Base-by-base conservation (phyloP, 768 basidiomycete genomes). In the Amanita muscaria region DNA sequence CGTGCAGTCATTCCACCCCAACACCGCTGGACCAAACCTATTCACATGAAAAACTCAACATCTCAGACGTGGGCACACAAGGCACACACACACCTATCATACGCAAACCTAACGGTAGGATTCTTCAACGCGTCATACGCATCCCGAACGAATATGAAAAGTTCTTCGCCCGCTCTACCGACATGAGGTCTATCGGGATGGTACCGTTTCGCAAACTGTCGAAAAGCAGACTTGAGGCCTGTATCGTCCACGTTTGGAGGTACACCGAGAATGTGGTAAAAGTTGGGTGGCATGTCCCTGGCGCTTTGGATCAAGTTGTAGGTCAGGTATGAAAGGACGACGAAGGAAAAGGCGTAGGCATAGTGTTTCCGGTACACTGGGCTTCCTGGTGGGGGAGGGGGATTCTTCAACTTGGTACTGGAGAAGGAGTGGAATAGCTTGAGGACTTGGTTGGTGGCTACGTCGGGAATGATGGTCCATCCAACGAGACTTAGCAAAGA, bases 51-150 rank as follows among this genome's bases (percentile, higher is more conserved):
- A 16, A n/a, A 33, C 32, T 25, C 29, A 46, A 15, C 42, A n/a
- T 34, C 11, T 33, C 40, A n/a, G 41, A 42, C 24, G 25, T 4
- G 29, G 7, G 40, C 32, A 18, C 3, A 27, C 49, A 35, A 46
- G 33, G 29, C 39, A 30, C 44, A 24, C 23, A 58, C 74, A 42
- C 52, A 86, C 83, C 88, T 72, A 55, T 92, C 89, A 58, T 92
- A 92, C 0, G 88, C 89, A 65, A 89, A 91, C 39, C 88, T 63
- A 35, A 79, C 79, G 7, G 74, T 68, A 3, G 89, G 88, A 51
- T 88, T 72, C 58, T 81, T 87, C 21, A 92, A 60, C 1, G 83
- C 79, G 51, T 92, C 88, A 51, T 79, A 90, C 25, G 79, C 84
- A 55, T 81, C 76, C 47, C 86, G 65, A 4, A 85, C 79, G 36